These are phyloP conservation scores for Pisolithus albus DNA, from an alignment of 768 basidiomycete genomes.

Conservation along the genomic window DNA sequence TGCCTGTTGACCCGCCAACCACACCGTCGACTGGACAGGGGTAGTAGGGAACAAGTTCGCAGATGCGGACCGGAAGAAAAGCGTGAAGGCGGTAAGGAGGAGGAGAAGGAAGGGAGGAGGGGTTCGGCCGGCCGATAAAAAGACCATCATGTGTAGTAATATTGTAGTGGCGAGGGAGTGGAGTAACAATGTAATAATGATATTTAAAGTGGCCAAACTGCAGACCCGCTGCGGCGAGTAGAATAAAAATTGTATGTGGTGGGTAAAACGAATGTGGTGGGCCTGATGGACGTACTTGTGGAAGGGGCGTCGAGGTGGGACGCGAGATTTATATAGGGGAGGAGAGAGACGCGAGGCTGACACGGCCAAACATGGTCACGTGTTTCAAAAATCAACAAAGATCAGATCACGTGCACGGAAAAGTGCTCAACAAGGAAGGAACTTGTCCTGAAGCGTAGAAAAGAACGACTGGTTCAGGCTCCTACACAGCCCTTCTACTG, in stretches of 20 bases:
- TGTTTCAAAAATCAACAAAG: neutral
- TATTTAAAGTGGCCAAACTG: neutral
- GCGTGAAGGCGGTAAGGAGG: neutral
- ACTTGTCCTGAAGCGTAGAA: neutral
- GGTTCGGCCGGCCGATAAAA: neutral
- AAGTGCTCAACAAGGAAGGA: neutral
- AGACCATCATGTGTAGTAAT: neutral
- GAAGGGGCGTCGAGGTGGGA: neutral
- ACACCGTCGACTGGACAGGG: conserved; percentile 41
- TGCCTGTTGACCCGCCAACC: conserved; percentile 37
- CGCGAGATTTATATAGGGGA: neutral
- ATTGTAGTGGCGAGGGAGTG: neutral
- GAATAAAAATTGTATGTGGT: neutral
- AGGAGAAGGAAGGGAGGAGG: neutral
- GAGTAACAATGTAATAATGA: neutral
- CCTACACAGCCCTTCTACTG: too few species aligned
- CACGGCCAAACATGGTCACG: neutral
- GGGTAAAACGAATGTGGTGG: conserved; percentile 2
- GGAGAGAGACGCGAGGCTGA: neutral
- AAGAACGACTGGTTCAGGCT: too few species aligned
- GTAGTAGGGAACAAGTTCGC: conserved; percentile 46
- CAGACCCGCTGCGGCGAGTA: conserved; percentile 24
- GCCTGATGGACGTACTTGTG: neutral
- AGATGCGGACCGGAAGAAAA: conserved; percentile 9
- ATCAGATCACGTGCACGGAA: neutral